phyloP scores from a whole-genome alignment of 495 filamentous ascomycete genomes.

The Letharia lupina region DNA sequence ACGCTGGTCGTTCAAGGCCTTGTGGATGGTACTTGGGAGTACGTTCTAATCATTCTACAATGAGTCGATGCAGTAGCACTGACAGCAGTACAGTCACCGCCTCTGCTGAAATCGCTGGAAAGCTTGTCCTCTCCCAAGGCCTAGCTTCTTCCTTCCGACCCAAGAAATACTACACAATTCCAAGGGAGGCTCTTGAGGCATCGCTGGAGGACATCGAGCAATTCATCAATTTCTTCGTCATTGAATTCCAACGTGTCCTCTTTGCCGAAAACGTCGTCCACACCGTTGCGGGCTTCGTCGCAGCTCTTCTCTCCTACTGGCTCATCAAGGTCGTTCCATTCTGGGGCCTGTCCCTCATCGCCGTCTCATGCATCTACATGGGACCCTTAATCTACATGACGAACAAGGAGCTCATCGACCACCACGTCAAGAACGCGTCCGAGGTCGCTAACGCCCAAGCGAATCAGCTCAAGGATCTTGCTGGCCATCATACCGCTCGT shows the following conservation, averaged over 20 bases:
- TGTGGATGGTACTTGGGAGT: conserved; percentile 62
- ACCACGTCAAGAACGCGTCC: conserved; percentile 61
- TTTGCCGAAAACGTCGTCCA: conserved; percentile 87
- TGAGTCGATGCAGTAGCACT: conserved; percentile 26
- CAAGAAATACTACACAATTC: conserved; percentile 83
- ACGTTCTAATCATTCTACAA: conserved; percentile 26
- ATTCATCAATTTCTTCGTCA: conserved; percentile 92
- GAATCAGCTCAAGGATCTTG: conserved; percentile 67
- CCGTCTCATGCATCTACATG: conserved; percentile 68
- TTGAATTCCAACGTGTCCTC: conserved; percentile 89
- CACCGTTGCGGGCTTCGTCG: conserved; percentile 65
- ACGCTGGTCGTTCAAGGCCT: conserved; percentile 78
- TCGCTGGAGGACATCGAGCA: conserved; percentile 80
- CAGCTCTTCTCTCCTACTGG: conserved; percentile 81
- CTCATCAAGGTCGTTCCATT: conserved; percentile 88
- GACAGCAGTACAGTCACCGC: conserved; percentile 55
- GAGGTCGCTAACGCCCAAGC: conserved; percentile 75
- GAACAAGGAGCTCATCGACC: conserved; percentile 91
- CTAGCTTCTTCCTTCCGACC: conserved; percentile 82
- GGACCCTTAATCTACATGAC: conserved; percentile 82
- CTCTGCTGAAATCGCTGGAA: conserved; percentile 66
- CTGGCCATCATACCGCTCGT: conserved; percentile 70
- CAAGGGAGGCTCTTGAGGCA: conserved; percentile 71
- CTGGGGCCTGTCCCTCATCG: conserved; percentile 82
- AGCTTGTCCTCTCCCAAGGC: conserved; percentile 64